phyloP scores from a whole-genome alignment of 1,139 yeast species.

The Yamadazyma diospyri region DNA sequence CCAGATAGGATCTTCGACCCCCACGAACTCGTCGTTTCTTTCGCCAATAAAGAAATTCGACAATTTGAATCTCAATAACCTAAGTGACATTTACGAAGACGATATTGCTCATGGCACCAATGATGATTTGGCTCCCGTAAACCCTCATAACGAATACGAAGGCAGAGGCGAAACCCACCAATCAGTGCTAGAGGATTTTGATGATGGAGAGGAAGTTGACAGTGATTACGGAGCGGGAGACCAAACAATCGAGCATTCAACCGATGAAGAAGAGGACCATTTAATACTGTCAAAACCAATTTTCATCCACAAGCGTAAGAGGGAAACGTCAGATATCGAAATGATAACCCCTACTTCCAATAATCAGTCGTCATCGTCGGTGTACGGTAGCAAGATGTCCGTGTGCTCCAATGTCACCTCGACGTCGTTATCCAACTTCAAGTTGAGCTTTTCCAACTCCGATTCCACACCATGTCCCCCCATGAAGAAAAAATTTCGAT shows the following conservation, averaged over 20 bases:
- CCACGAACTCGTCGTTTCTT: constrained; percentile 24
- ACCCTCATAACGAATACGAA: neutral
- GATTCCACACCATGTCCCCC: constrained; percentile 38
- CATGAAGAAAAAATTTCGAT: constrained; percentile 27
- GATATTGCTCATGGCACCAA: constrained; percentile 16
- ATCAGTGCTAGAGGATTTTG: neutral
- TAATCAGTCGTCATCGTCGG: constrained; percentile 3
- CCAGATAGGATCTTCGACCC: constrained; percentile 16
- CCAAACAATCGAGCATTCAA: constrained; percentile 7
- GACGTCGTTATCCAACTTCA: constrained; percentile 15
- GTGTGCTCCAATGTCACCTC: constrained; percentile 13
- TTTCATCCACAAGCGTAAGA: constrained; percentile 12
- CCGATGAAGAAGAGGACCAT: constrained; percentile 7
- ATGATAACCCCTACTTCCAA: constrained; percentile 19
- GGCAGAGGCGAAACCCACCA: no score
- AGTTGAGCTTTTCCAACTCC: constrained; percentile 25
- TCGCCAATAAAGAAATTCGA: constrained; percentile 37
- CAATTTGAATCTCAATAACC: constrained; percentile 24
- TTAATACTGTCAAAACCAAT: constrained; percentile 9
- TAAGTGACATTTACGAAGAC: constrained; percentile 14
- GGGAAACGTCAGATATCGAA: constrained; percentile 19
- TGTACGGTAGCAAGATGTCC: constrained; percentile 11
- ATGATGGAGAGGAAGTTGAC: neutral
- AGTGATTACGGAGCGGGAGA: constrained; percentile 6
- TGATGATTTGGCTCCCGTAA: no score